Conservation (phyloP, 306 rosid genomes). For the Cucurbita argyrosperma region DNA sequence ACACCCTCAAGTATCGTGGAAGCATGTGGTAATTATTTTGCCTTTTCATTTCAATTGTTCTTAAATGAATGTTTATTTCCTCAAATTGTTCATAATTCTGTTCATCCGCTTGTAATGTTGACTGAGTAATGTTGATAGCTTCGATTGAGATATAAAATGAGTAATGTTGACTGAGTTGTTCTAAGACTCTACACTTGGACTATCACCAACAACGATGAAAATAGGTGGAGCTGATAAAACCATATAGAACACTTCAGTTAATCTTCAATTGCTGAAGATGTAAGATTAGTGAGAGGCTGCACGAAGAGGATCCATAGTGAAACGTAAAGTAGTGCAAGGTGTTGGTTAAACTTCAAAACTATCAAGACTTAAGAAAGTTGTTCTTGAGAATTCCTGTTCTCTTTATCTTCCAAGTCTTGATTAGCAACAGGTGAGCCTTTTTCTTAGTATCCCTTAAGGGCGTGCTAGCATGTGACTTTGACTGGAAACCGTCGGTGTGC, state of each 20-base stretch:
- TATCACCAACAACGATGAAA: background rate
- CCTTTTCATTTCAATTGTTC: background rate
- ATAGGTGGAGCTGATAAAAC: no score
- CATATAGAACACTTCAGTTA: no score
- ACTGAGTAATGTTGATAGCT: no score
- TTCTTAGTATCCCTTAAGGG: background rate
- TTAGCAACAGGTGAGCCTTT: background rate
- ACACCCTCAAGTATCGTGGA: conserved; percentile 47
- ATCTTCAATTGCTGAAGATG: no score
- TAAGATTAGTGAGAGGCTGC: no score
- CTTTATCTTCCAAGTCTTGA: background rate
- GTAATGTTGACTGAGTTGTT: background rate
- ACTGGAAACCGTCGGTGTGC: background rate
- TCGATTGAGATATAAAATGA: background rate
- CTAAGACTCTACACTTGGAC: background rate
- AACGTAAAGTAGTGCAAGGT: no score
- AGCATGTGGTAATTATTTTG: conserved; percentile 45
- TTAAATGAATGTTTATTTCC: background rate
- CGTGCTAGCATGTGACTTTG: background rate
- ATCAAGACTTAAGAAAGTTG: no score
- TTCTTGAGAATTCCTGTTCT: no score
- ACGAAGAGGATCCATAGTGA: no score
- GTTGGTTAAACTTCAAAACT: no score
- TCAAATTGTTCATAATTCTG: background rate
- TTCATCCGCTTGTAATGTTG: background rate